Base-by-base conservation (phyloP, 208 protist genomes). In the Acanthamoeba divionensis region DNA sequence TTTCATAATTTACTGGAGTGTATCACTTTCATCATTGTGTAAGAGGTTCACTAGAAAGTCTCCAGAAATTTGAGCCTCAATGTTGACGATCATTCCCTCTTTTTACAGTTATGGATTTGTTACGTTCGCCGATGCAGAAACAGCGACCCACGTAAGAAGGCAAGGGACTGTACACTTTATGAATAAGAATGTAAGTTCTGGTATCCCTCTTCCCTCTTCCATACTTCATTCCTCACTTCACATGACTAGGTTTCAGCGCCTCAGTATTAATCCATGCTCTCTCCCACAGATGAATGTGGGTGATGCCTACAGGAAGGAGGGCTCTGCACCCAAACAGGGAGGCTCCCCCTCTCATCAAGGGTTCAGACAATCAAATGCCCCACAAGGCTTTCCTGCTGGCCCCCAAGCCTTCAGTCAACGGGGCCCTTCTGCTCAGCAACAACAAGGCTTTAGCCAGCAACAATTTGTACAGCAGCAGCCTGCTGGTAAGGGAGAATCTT, bases 241-340 rank as follows among this genome's bases (percentile, higher is more conserved):
- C 52, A n/a, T 60, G 18, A 18, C n/a, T 60, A 18, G 18, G 18
- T 60, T 60, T 60, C n/a, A 24, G 18, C n/a, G 18, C 52, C 52
- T n/a, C 52, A 24, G 18, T 60, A 18, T 60, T 60, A 60, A 24
- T 18, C 52, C n/a, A n/a, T 60, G 18, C 52, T 60, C n/a, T 18
- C 18, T 60, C n/a, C 52, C n/a, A 33, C 41, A 85, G 75, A 85
- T 85, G 75, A 85, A 85, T 13, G 75, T 85, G 1, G 75, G 75
- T n/a, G 48, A 55, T 2, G 75, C 75, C 12, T 85, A 50, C 50
- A 55, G 75, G 50, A 85, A 85, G 75, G 75, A 62, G 18, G 36
- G 7, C 26, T 26, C 67, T n/a, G 13, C 71, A 18, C n/a, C 26
- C 45, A 24, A 50, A 24, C 24, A 47, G 0, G 52, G 48, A 21